phyloP scores from a whole-genome alignment of 2,329 filamentous ascomycete genomes.

The Aspergillus sp. region DNA sequence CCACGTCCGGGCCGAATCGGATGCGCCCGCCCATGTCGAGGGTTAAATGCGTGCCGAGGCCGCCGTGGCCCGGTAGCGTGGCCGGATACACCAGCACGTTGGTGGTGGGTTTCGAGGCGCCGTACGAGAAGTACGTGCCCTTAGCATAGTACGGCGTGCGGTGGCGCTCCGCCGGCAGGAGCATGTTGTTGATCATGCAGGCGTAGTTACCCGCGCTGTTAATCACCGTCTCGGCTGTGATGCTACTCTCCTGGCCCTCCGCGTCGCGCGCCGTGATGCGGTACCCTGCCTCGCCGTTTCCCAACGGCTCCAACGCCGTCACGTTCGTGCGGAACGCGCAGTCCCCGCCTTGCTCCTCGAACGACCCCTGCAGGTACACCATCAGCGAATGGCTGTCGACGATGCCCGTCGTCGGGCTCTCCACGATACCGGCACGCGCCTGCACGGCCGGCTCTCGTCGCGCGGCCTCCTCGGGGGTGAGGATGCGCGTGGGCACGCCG shows the following conservation, averaged over 20 bases:
- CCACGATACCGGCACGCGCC: slow-evolving; percentile 72
- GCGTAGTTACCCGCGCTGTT: slow-evolving; percentile 85
- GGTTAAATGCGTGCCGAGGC: slow-evolving; percentile 92
- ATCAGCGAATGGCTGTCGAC: slow-evolving; percentile 85
- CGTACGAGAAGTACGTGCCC: slow-evolving; percentile 91
- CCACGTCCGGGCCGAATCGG: slow-evolving; percentile 90
- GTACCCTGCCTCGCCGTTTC: slow-evolving; percentile 64
- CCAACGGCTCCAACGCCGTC: slow-evolving; percentile 55
- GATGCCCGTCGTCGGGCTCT: slow-evolving; percentile 84
- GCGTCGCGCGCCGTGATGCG: slow-evolving; percentile 55
- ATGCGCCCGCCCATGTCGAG: slow-evolving; percentile 81
- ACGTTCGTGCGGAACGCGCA: slow-evolving; percentile 70
- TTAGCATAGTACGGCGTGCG: slow-evolving; percentile 78
- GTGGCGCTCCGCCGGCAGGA: slow-evolving; percentile 57
- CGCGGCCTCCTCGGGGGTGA: slow-evolving; percentile 62
- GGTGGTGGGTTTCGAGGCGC: slow-evolving; percentile 62
- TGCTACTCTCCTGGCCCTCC: slow-evolving; percentile 45
- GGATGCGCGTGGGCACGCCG: slow-evolving; percentile 70
- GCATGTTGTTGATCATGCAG: slow-evolving; percentile 75
- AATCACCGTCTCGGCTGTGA: slow-evolving; percentile 74
- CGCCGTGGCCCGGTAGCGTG: slow-evolving; percentile 75
- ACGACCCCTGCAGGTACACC: slow-evolving; percentile 72
- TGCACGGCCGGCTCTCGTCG: slow-evolving; percentile 56
- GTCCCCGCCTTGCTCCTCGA: slow-evolving; percentile 75
- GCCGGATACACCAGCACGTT: slow-evolving; percentile 82